A percentile compares a stretch with the other conserved stretches of the same genome.
Conservation (phyloP, 1,284 basidiomycete genomes). For the Austroboletus niveus region DNA sequence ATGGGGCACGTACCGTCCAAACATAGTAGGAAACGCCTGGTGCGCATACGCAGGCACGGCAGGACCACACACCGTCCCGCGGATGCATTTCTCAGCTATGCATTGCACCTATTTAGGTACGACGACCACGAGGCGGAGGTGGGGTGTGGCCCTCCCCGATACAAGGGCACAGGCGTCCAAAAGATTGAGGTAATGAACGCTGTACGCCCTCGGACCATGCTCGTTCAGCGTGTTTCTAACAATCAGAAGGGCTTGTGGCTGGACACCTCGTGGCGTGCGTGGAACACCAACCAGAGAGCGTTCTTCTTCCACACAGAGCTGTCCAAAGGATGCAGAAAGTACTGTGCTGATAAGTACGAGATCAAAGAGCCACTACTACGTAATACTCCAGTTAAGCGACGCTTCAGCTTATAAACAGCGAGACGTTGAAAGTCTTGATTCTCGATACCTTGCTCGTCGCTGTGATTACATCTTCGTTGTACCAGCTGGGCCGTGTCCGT, state of each 20-base stretch:
- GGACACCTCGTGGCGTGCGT: slow-evolving; percentile 5
- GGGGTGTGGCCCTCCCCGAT: neutral
- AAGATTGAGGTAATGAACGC: slow-evolving; percentile 24
- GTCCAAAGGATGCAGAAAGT: too few species aligned
- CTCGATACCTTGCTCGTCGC: too few species aligned
- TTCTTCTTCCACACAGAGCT: too few species aligned
- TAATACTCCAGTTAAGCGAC: too few species aligned
- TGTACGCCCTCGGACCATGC: slow-evolving; percentile 15
- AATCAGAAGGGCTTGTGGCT: neutral
- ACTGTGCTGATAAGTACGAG: too few species aligned
- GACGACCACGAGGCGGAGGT: slow-evolving; percentile 15
- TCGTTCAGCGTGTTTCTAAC: slow-evolving; percentile 12
- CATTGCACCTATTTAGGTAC: slow-evolving; percentile 8
- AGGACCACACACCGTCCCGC: slow-evolving; percentile 12
- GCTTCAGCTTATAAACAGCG: too few species aligned
- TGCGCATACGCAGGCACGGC: slow-evolving; percentile 18
- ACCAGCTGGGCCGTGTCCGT: too few species aligned
- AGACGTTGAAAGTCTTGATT: too few species aligned
- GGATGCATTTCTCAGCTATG: slow-evolving; percentile 5
- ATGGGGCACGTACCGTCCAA: slow-evolving; percentile 20
- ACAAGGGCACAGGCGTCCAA: neutral
- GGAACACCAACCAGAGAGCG: too few species aligned
- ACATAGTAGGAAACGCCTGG: slow-evolving; percentile 19
- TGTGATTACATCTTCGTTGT: too few species aligned
- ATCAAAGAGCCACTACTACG: too few species aligned